phyloP scores from a whole-genome alignment of 257 asterid genomes.

The Gynochthodes officinalis region DNA sequence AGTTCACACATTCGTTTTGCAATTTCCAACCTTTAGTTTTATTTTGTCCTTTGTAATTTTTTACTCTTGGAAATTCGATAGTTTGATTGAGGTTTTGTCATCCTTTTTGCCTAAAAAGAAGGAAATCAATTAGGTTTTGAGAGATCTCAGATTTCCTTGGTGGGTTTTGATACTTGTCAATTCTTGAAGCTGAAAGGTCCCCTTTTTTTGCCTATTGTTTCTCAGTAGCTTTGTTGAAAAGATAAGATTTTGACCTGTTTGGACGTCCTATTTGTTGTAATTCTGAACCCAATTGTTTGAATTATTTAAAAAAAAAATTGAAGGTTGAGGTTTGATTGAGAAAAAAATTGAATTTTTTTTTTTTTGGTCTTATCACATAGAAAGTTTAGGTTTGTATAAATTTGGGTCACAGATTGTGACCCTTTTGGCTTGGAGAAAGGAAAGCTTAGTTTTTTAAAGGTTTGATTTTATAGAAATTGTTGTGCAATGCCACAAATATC shows the following conservation, averaged over 20 bases:
- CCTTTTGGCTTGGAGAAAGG: conserved; percentile 1
- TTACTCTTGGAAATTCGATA: not conserved
- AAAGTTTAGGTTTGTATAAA: not conserved
- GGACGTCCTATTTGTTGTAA: conserved; percentile 19
- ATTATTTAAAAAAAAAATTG: not conserved
- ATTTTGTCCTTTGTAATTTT: not conserved
- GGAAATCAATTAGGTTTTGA: conserved; percentile 13
- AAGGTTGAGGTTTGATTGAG: conserved; percentile 10
- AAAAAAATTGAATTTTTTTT: conserved; percentile 12
- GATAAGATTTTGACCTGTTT: conserved; percentile 29
- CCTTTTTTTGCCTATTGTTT: conserved; percentile 7
- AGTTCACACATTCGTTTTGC: not conserved
- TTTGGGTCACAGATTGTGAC: conserved; percentile 17
- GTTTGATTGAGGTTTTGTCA: conserved; percentile 13
- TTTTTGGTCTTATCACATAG: not conserved
- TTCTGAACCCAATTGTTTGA: conserved; percentile 10
- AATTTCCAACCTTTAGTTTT: not conserved
- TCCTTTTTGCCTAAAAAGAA: conserved; percentile 15
- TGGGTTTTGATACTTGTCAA: conserved; percentile 3
- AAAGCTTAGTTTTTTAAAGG: conserved; percentile 14
- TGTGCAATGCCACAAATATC: conserved; percentile 30
- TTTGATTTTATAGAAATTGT: conserved; percentile 36
- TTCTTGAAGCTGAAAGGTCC: not conserved
- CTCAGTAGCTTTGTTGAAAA: conserved; percentile 10
- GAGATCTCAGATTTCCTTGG: conserved; percentile 24